phyloP scores from a whole-genome alignment of 1,284 basidiomycete genomes.

The Rhodotorula sp. region DNA sequence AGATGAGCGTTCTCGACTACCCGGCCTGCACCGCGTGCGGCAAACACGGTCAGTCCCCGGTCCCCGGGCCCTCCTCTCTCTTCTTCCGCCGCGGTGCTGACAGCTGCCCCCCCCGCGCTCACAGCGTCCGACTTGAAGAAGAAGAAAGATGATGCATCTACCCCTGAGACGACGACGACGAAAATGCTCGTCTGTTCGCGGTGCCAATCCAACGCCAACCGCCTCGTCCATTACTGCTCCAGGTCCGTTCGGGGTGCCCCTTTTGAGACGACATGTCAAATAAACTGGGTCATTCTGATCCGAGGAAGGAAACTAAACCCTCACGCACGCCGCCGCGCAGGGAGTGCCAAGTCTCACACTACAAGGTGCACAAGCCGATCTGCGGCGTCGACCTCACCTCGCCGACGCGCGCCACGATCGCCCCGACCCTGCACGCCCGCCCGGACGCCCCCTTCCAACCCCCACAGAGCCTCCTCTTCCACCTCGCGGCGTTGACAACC shows the following conservation, averaged over 20 bases:
- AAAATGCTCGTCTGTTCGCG: conserved; percentile 19
- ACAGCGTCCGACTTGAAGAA: neutral
- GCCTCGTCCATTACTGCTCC: conserved; percentile 13
- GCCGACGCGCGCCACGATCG: neutral
- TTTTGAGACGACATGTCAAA: no score
- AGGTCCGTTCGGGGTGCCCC: conserved; percentile 1
- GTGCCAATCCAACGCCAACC: neutral
- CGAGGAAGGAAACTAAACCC: neutral
- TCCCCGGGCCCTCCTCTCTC: neutral
- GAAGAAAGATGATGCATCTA: neutral
- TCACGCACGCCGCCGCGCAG: conserved; percentile 2
- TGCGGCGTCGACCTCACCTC: conserved; percentile 13
- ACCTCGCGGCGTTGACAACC: conserved; percentile 12
- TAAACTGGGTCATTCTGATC: no score
- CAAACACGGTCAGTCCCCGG: neutral
- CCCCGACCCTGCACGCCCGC: neutral
- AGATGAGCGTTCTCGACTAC: neutral
- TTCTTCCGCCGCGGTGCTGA: neutral
- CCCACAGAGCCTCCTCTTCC: conserved; percentile 4
- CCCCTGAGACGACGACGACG: neutral
- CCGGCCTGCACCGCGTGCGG: conserved; percentile 10
- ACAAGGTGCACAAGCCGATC: conserved; percentile 7
- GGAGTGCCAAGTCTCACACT: conserved; percentile 18
- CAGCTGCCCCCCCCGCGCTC: no score
- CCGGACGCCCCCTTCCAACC: conserved; percentile 17